phyloP scores from a whole-genome alignment of 495 filamentous ascomycete genomes.

The Xylaria nigripes region DNA sequence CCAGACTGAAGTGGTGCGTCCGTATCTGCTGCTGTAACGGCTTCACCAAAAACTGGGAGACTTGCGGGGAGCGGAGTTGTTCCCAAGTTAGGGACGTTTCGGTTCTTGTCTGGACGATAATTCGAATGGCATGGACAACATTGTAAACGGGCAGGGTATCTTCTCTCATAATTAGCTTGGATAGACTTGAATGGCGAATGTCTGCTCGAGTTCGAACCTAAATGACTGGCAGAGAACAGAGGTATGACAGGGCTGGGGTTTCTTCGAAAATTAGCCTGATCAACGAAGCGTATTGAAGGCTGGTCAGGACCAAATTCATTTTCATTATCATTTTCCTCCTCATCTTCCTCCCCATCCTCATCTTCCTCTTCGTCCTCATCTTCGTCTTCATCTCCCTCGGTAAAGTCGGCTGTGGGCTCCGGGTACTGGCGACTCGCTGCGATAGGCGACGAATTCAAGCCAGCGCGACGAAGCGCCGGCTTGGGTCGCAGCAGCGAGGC shows the following conservation, averaged over 20 bases:
- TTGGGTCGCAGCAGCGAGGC: constrained; percentile 37
- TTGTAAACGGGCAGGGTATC: constrained; percentile 73
- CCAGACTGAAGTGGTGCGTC: constrained; percentile 70
- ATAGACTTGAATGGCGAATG: not conserved
- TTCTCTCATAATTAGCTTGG: constrained; percentile 9
- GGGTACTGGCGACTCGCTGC: constrained; percentile 29
- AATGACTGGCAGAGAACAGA: constrained; percentile 71
- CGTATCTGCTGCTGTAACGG: constrained; percentile 78
- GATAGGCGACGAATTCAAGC: constrained; percentile 25
- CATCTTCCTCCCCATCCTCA: constrained; percentile 32
- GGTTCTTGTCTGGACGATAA: constrained; percentile 69
- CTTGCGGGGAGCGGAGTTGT: constrained; percentile 85
- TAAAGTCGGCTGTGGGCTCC: constrained; percentile 48
- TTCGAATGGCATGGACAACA: constrained; percentile 78
- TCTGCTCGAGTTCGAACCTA: constrained; percentile 47
- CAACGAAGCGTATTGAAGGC: constrained; percentile 27
- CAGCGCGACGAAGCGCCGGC: constrained; percentile 24
- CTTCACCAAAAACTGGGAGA: constrained; percentile 91
- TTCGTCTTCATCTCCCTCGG: constrained; percentile 45
- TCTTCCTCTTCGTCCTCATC: constrained; percentile 42
- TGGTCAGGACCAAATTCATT: constrained; percentile 42
- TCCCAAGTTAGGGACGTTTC: constrained; percentile 95
- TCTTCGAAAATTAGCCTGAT: constrained; percentile 27
- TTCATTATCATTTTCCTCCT: constrained; percentile 8
- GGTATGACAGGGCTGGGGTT: constrained; percentile 61